phyloP scores from a whole-genome alignment of 257 asterid species.

The Salvia hispanica region DNA sequence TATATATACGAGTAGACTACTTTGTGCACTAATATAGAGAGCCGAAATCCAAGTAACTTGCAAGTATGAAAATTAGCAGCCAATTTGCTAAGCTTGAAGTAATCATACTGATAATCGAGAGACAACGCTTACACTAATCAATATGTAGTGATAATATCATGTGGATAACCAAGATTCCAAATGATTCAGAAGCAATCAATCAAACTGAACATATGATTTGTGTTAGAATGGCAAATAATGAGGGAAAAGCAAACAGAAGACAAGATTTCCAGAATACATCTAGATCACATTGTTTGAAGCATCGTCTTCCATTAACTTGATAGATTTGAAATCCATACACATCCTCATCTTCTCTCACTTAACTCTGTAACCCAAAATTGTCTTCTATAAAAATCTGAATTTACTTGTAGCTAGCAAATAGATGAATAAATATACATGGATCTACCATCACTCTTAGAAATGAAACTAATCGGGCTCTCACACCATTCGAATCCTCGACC shows the following conservation, averaged over 20 bases:
- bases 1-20: not conserved
- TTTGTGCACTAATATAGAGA: not conserved
- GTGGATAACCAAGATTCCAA: not conserved
- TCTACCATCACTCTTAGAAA: constrained; percentile 1
- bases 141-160: not conserved
- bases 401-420: not conserved
- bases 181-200: not conserved
- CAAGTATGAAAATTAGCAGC: constrained; percentile 2
- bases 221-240: not conserved
- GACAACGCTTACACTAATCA: constrained; percentile 4
- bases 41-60: not conserved
- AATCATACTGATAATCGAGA: constrained; percentile 1
- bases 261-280: not conserved
- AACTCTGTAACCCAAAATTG: not conserved
- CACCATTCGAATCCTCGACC: not conserved
- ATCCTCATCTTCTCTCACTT: not conserved
- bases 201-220: not conserved
- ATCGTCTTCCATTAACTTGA: not conserved
- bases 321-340: constrained; percentile 6
- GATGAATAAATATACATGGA: constrained; percentile 1
- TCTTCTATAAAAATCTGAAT: not conserved
- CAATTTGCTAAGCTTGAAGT: not conserved
- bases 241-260: not conserved
- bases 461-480: not conserved
- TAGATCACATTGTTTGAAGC: not conserved